Base-by-base conservation (phyloP, 306 rosid species). In the Casuarina glauca region DNA sequence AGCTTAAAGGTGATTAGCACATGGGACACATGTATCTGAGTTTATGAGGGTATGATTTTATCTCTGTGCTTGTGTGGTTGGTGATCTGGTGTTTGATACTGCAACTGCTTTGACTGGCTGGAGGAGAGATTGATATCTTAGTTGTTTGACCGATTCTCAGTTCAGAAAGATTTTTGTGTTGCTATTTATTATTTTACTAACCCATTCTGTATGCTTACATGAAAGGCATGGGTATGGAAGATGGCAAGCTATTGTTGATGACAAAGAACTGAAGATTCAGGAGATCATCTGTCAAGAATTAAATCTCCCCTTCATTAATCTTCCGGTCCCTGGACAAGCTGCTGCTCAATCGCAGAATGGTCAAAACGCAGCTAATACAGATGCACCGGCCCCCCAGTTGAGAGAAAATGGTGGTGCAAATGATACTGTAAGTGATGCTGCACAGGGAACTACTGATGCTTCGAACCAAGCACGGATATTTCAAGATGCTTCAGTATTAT, bases 201-300 rank as follows among this genome's bases (percentile, higher is more conserved):
- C 71, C 49, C n/a, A 4, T 66, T 32, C 19, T 35, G 41, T 42
- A 42, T 42, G 26, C 51, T 67, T 67, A 17, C 50, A 67, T 42
- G 35, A 4, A 77, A 95, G 99, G 90, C 99, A 95, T 76, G 99
- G 99, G 54, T 95, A 95, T 80, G 99, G 99, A 81, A 90, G 96
- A 90, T 95, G 99, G 99, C 99, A 95, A 87, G 95, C 97, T 51
- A 95, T 95, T 77, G 84, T 93, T 78, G 99, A 95, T 79, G 99
- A 95, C 82, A 95, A 88, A 87, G 96, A 88, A 80, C 87, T 95
- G 81, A 90, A 83, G 89, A 86, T 95, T 80, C 97, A 91, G 83
- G 99, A 95, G 81, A 51, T 88, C 76, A 91, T 95, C 78, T 93
- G 99, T 85, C 91, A 88, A 80, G 99, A 95, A 93, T 86, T 91